Evolutionary conservation across 345 rosid genomes (phyloP).

Genomic region (Psidium friedrichsthalianum): DNA sequence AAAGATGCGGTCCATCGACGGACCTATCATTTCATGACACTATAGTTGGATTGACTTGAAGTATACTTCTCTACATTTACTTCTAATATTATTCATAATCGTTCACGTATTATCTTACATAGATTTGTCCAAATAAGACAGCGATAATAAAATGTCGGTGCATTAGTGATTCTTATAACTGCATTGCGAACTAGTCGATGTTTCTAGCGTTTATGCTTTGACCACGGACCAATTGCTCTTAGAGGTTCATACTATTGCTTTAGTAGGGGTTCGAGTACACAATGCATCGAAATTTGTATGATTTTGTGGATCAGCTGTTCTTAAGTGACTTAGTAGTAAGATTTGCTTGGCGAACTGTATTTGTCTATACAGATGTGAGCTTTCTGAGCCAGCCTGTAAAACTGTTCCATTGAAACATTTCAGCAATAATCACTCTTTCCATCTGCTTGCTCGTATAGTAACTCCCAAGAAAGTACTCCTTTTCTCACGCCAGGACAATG

Average conservation of each 20-base stretch:
- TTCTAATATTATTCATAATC: neutral
- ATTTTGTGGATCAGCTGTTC: neutral
- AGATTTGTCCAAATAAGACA: neutral
- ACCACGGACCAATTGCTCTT: neutral
- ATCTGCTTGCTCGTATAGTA: neutral
- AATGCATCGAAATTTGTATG: neutral
- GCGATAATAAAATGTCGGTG: neutral
- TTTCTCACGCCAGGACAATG: constrained; percentile 5
- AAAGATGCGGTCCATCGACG: neutral
- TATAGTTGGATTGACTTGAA: neutral
- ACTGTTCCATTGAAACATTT: neutral
- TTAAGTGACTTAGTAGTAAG: neutral
- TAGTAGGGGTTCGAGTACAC: neutral
- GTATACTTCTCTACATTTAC: neutral
- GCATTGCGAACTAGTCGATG: neutral
- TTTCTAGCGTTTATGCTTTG: neutral
- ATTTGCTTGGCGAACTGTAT: neutral
- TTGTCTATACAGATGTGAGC: neutral
- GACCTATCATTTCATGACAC: neutral
- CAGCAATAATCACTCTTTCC: neutral
- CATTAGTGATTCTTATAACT: neutral
- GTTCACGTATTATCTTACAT: neutral
- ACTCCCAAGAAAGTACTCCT: neutral
- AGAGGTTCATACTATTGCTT: neutral
- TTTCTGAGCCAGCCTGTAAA: neutral